phyloP scores from a whole-genome alignment of 2,329 filamentous ascomycete genomes.

The Pseudocercospora cruenta region DNA sequence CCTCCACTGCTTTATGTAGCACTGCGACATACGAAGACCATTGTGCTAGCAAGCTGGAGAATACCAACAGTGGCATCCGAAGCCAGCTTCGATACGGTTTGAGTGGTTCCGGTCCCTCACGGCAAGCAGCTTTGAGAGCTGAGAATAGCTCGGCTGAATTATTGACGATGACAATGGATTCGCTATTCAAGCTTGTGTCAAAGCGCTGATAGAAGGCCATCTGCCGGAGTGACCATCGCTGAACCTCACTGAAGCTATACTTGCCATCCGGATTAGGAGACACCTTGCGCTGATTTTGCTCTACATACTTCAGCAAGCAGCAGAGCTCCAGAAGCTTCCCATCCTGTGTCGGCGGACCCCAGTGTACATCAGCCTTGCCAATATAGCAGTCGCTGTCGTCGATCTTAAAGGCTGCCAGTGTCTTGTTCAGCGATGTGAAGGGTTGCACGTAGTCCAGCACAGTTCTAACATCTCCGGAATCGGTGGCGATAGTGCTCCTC shows the following conservation, averaged over 20 bases:
- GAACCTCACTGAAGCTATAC: background rate
- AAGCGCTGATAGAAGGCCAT: conserved; percentile 15
- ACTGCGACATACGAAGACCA: conserved; percentile 15
- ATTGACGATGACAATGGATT: conserved; percentile 11
- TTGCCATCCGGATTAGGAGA: background rate
- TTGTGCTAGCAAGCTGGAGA: conserved; percentile 5
- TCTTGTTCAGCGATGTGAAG: conserved; percentile 12
- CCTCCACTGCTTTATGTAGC: conserved; percentile 13
- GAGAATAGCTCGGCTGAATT: conserved; percentile 1
- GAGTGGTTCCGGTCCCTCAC: background rate
- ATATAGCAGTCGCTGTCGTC: conserved; percentile 15
- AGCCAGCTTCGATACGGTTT: conserved; percentile 16
- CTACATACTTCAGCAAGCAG: conserved; percentile 16
- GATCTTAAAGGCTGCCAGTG: conserved; percentile 10
- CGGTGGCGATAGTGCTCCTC: background rate
- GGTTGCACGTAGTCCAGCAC: conserved; percentile 8
- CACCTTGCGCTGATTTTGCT: conserved; percentile 3
- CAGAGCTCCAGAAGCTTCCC: conserved; percentile 6
- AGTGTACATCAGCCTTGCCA: conserved; percentile 10
- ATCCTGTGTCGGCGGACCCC: background rate
- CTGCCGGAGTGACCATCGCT: conserved; percentile 17
- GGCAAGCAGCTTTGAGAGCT: background rate
- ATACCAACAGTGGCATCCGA: conserved; percentile 2
- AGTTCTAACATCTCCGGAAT: background rate
- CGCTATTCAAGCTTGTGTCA: background rate